A percentile compares a stretch with the other conserved stretches of the same genome.
These are phyloP conservation scores for Rhodotorula kratochvilovae DNA, from an alignment of 768 basidiomycete genomes.

Conservation along the genomic window DNA sequence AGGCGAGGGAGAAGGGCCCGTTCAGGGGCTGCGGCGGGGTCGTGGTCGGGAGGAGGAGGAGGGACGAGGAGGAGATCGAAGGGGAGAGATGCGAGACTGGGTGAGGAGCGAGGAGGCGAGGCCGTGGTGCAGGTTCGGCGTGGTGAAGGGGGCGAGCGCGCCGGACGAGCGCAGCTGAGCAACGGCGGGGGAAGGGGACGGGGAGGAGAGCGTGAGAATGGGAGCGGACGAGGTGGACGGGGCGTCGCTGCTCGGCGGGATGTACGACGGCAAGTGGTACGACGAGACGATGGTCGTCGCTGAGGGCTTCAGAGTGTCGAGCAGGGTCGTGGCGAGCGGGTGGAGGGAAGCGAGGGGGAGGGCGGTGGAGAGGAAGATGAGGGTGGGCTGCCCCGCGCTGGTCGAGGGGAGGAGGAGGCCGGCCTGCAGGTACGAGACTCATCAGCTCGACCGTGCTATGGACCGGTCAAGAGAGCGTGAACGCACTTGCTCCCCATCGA, in stretches of 20 bases:
- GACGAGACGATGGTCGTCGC: conserved; percentile 19
- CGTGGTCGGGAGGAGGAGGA: conserved; percentile 34
- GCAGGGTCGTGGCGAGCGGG: conserved; percentile 25
- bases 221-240: conserved; percentile 9
- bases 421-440: background rate
- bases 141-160: conserved; percentile 12
- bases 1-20: conserved; percentile 27
- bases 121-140: conserved; percentile 37
- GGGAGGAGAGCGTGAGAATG: conserved; percentile 21
- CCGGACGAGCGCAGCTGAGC: background rate
- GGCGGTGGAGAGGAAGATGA: conserved; percentile 33
- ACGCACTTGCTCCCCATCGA: conserved; percentile 48
- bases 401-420: background rate
- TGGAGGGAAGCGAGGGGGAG: conserved; percentile 23
- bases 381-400: background rate
- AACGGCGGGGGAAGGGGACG: conserved; percentile 10
- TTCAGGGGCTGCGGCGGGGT: conserved; percentile 28
- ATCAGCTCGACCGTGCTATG: background rate
- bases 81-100: conserved; percentile 13
- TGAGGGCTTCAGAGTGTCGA: conserved; percentile 5
- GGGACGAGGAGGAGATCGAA: background rate
- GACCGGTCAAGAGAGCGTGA: background rate
- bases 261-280: conserved; percentile 33
- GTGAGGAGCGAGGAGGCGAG: conserved; percentile 27
- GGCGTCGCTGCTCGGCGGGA: background rate